A percentile compares a stretch with the other conserved stretches of the same genome.
These are phyloP conservation scores for Trypanosoma conorhini DNA, from an alignment of 208 protist species.

Conservation along the genomic window DNA sequence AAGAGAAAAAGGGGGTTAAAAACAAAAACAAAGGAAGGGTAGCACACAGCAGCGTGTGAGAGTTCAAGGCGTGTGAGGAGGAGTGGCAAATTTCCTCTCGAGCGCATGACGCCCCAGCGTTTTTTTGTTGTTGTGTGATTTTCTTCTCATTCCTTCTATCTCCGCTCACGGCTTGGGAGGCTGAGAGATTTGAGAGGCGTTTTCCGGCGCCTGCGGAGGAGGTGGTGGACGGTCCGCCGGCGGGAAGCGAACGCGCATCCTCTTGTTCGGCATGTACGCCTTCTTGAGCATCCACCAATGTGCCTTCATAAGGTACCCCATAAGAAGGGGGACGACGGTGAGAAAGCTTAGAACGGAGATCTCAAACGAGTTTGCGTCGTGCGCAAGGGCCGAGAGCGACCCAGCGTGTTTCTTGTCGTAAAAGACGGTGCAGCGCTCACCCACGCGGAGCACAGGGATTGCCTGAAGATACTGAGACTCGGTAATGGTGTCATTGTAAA, in stretches of 20 bases:
- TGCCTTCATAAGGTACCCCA: slow-evolving; percentile 84
- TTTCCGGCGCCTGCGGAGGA: slow-evolving; percentile 46
- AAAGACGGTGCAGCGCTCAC: slow-evolving; percentile 81
- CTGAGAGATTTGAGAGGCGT: slow-evolving; percentile 56
- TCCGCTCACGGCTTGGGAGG: slow-evolving; percentile 29
- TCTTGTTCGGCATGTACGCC: slow-evolving; percentile 80
- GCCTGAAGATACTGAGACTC: slow-evolving; percentile 89
- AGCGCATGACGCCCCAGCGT: neutral
- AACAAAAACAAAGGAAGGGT: neutral
- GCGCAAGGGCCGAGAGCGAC: slow-evolving; percentile 69
- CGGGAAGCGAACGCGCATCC: slow-evolving; percentile 76
- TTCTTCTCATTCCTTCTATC: slow-evolving; percentile 3
- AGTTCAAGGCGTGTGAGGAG: neutral
- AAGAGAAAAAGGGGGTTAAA: slow-evolving; percentile 18
- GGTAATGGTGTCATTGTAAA: slow-evolving; percentile 87
- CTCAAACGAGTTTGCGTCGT: slow-evolving; percentile 89
- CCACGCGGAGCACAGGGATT: slow-evolving; percentile 81
- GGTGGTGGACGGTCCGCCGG: slow-evolving; percentile 52
- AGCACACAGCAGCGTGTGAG: too few relatives aligned
- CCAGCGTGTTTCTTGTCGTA: slow-evolving; percentile 84
- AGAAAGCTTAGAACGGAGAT: slow-evolving; percentile 81
- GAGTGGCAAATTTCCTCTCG: neutral
- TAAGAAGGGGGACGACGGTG: slow-evolving; percentile 75
- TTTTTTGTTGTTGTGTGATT: neutral
- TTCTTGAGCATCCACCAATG: slow-evolving; percentile 79